phyloP scores from a whole-genome alignment of 73 alveolate species.

The Blepharisma stoltei region DNA sequence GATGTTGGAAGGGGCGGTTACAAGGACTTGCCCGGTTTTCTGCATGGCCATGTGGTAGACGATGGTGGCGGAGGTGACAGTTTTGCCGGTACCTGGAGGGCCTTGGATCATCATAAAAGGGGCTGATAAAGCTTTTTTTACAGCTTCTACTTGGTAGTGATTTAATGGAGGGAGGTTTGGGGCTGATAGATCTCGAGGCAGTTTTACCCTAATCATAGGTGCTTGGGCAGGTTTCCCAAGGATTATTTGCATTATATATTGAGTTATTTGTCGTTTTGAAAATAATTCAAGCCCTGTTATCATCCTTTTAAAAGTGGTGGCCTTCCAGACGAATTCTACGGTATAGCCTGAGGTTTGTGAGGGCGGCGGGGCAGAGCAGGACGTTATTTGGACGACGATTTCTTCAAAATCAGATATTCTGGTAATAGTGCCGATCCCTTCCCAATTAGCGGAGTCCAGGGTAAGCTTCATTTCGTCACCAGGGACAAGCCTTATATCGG shows the following conservation, averaged over 20 bases:
- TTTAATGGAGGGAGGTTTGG: conserved; percentile 97
- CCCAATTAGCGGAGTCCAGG: conserved; percentile 60
- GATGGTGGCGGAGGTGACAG: conserved; percentile 98
- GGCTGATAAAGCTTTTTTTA: conserved; percentile 58
- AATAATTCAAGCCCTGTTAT: conserved; percentile 79
- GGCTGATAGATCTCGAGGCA: conserved; percentile 69
- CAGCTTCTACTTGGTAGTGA: conserved; percentile 71
- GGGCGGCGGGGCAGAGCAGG: conserved; percentile 67
- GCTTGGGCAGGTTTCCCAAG: conserved; percentile 88
- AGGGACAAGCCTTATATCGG: conserved; percentile 42
- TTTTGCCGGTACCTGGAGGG: conserved; percentile 99
- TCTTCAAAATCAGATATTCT: conserved; percentile 92
- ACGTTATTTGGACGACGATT: conserved; percentile 76
- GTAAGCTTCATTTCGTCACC: conserved; percentile 39
- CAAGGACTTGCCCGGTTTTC: conserved; percentile 89
- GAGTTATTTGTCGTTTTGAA: conserved; percentile 57
- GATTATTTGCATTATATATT: conserved; percentile 77
- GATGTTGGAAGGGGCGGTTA: conserved; percentile 99
- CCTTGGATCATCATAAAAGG: conserved; percentile 99
- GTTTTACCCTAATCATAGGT: conserved; percentile 52
- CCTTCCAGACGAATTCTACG: conserved; percentile 97
- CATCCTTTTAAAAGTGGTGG: conserved; percentile 99
- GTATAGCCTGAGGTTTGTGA: conserved; percentile 75
- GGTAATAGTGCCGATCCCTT: conserved; percentile 87
- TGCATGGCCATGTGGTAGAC: conserved; percentile 95